A percentile compares a stretch with the other conserved stretches of the same genome.
Conservation (phyloP, 2,329 filamentous ascomycete genomes). For the Venturia carpophila region DNA sequence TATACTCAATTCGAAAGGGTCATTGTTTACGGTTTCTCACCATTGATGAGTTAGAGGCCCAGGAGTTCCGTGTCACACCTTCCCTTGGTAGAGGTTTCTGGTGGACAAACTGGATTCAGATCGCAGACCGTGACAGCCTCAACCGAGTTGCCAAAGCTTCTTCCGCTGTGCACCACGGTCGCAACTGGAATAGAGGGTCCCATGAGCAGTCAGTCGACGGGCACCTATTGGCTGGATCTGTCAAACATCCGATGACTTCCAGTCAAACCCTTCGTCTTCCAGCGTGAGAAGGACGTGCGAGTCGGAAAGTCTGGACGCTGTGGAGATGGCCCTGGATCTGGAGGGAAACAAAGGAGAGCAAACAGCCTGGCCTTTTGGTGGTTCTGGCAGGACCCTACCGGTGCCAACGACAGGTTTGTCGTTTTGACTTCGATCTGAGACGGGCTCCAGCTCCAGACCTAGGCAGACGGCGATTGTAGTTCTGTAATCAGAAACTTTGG, state of each 20-base stretch:
- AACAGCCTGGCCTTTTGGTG: background rate
- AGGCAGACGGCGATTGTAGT: too few relatives aligned
- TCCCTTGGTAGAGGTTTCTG: background rate
- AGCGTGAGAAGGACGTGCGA: background rate
- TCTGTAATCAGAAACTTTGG: background rate
- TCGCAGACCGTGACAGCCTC: constrained; percentile 1
- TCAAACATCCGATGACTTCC: background rate
- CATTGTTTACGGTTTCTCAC: background rate
- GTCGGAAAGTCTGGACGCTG: background rate
- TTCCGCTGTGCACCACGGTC: background rate
- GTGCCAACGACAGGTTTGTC: background rate
- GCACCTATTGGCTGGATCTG: constrained; percentile 10
- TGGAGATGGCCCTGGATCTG: background rate
- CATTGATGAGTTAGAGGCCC: background rate
- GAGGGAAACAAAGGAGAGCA: background rate
- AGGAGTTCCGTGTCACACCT: background rate
- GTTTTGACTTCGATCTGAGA: background rate
- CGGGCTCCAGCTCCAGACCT: too few relatives aligned
- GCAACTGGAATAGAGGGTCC: background rate
- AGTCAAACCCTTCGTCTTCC: background rate
- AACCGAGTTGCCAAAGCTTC: background rate
- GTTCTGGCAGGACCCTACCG: background rate
- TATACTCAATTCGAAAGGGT: background rate
- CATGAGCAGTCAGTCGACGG: background rate
- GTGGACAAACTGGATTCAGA: background rate